A percentile compares a stretch with the other conserved stretches of the same genome.
Evolutionary conservation across 345 rosid species (phyloP).

Genomic region (Boechera retrofracta): DNA sequence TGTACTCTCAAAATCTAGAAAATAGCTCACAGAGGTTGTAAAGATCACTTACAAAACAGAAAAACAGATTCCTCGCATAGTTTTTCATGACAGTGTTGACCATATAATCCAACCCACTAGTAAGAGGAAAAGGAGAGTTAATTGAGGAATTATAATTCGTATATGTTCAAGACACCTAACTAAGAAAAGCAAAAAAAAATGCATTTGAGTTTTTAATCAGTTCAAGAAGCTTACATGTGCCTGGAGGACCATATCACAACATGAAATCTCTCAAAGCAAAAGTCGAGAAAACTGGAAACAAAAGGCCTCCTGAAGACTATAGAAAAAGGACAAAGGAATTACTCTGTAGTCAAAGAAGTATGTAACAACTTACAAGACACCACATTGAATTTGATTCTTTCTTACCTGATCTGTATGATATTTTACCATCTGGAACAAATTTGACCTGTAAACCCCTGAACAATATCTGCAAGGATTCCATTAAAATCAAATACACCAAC

Average conservation of each 20-base stretch:
- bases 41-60: conserved; percentile 41
- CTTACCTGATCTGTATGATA: conserved; percentile 67
- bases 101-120: conserved; percentile 43
- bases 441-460: conserved; percentile 28
- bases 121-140: conserved; percentile 17
- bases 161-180: not conserved
- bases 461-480: conserved; percentile 78
- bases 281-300: conserved; percentile 61
- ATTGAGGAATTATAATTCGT: not conserved
- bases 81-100: conserved; percentile 24
- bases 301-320: conserved; percentile 85
- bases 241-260: conserved; percentile 95
- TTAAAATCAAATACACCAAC: conserved; percentile 85
- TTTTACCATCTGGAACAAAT: conserved; percentile 50
- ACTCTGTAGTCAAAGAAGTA: conserved; percentile 23
- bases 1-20: not conserved
- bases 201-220: conserved; percentile 14
- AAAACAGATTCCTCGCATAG: conserved; percentile 30
- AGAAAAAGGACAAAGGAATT: conserved; percentile 23
- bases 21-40: conserved; percentile 7
- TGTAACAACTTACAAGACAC: conserved; percentile 18
- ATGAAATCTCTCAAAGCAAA: conserved; percentile 82
- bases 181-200: not conserved
- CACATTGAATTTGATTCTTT: conserved; percentile 4
- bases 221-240: conserved; percentile 52